Percentiles rank a stretch among this genome's conserved stretches.
These are phyloP conservation scores for Xylogone sp. DNA, from an alignment of 2,329 filamentous ascomycete genomes.

Conservation along the genomic window DNA sequence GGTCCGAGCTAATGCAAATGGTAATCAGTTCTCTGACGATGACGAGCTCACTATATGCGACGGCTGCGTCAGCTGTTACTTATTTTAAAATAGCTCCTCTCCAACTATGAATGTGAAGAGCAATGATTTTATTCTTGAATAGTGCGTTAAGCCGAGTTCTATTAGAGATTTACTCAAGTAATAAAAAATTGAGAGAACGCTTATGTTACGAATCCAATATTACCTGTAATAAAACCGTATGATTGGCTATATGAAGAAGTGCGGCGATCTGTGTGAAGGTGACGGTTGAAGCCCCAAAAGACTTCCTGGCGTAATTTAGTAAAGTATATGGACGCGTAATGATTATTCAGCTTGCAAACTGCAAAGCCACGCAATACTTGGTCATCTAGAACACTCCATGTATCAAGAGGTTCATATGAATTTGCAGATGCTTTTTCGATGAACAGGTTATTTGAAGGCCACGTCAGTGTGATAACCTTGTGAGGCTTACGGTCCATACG, in stretches of 20 bases:
- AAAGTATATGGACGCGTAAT: neutral
- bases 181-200: neutral
- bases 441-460: neutral
- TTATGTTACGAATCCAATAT: neutral
- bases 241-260: neutral
- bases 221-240: neutral
- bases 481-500: neutral
- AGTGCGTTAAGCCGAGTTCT: neutral
- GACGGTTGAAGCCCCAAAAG: neutral
- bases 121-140: neutral
- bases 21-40: neutral
- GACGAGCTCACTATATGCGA: neutral
- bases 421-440: neutral
- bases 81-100: neutral
- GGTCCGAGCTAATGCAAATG: neutral
- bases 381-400: neutral
- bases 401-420: neutral
- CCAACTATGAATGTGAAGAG: neutral
- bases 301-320: neutral
- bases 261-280: neutral
- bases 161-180: neutral
- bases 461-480: neutral
- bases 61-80: neutral
- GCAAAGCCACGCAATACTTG: neutral
- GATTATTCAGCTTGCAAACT: neutral